phyloP scores from a whole-genome alignment of 1,284 basidiomycete genomes.

The Ustilago xerochloae region DNA sequence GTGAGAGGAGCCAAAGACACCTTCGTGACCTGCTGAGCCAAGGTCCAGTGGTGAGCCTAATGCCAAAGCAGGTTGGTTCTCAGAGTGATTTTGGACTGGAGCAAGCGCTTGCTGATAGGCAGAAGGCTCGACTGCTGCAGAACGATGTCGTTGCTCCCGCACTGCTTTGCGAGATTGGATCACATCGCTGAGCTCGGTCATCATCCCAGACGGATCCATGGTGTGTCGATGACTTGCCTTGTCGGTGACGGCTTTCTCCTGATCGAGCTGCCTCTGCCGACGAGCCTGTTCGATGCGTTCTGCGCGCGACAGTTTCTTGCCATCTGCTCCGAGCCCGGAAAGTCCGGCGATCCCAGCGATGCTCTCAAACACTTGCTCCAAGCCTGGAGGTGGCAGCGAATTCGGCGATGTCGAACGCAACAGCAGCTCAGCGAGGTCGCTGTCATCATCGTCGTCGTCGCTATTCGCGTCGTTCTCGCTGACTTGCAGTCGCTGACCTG shows the following conservation, averaged over 20 bases:
- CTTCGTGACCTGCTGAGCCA: conserved; percentile 21
- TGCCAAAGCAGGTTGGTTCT: conserved; percentile 10
- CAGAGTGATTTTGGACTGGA: not conserved
- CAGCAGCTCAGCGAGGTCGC: conserved; percentile 32
- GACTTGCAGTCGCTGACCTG: not conserved
- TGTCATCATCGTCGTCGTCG: conserved; percentile 35
- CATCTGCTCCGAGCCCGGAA: conserved; percentile 6
- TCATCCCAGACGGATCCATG: conserved; percentile 37
- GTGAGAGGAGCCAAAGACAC: conserved; percentile 31
- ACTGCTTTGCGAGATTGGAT: conserved; percentile 39
- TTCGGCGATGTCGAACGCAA: conserved; percentile 52
- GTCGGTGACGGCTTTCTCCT: conserved; percentile 17
- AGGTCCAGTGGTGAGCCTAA: conserved; percentile 45
- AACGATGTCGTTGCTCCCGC: conserved; percentile 28
- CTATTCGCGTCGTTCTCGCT: not conserved
- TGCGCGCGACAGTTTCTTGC: conserved; percentile 41
- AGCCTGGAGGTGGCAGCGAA: conserved; percentile 55
- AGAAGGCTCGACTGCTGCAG: not conserved
- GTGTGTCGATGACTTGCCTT: conserved; percentile 19
- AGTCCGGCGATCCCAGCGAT: conserved; percentile 47
- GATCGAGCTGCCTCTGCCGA: conserved; percentile 30
- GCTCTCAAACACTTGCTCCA: conserved; percentile 63
- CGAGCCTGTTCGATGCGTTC: conserved; percentile 52
- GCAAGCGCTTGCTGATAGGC: not conserved
- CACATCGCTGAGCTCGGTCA: conserved; percentile 55